These are phyloP conservation scores for Funneliformis caledonium DNA, from an alignment of 371 early-diverging fungal species.

Conservation along the genomic window DNA sequence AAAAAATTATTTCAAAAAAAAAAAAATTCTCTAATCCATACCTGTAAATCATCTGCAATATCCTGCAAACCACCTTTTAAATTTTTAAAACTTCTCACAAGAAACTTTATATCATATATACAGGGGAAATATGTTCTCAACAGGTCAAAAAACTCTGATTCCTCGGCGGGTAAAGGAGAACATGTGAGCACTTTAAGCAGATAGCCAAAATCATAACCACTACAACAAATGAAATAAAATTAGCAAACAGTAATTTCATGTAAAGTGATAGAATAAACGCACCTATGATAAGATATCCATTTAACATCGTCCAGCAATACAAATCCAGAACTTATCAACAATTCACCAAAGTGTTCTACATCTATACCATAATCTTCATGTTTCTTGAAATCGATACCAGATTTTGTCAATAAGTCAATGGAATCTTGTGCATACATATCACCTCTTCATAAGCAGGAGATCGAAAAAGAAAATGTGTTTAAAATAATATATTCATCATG, in stretches of 20 bases:
- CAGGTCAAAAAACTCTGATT: conserved; percentile 94
- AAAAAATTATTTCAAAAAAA: too few species aligned
- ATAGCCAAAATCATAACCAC: conserved; percentile 99
- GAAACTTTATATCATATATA: conserved; percentile 99
- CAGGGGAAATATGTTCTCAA: conserved; percentile 95
- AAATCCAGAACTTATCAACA: conserved; percentile 97
- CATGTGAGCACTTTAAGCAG: conserved; percentile 96
- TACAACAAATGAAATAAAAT: conserved; percentile 40
- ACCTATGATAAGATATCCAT: conserved; percentile 99
- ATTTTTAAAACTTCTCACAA: conserved; percentile 96
- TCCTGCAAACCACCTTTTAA: conserved; percentile 99
- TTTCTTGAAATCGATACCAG: conserved; percentile 98
- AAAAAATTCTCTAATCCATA: conserved; percentile 39
- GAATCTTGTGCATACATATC: conserved; percentile 99
- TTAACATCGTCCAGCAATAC: conserved; percentile 92
- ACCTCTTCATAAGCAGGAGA: conserved; percentile 53
- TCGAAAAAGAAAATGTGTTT: too few species aligned
- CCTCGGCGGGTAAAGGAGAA: conserved; percentile 89
- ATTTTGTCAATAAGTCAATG: conserved; percentile 95
- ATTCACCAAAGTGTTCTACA: conserved; percentile 96
- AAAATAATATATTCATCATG: too few species aligned
- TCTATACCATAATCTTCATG: conserved; percentile 98
- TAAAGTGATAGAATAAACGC: conserved; percentile 33
- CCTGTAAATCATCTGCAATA: conserved; percentile 96
- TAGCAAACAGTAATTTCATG: not conserved